Percentiles rank a stretch among this genome's conserved stretches.
Evolutionary conservation across 2,329 filamentous ascomycete genomes (phyloP).

Genomic region (Trichoderma gracile): DNA sequence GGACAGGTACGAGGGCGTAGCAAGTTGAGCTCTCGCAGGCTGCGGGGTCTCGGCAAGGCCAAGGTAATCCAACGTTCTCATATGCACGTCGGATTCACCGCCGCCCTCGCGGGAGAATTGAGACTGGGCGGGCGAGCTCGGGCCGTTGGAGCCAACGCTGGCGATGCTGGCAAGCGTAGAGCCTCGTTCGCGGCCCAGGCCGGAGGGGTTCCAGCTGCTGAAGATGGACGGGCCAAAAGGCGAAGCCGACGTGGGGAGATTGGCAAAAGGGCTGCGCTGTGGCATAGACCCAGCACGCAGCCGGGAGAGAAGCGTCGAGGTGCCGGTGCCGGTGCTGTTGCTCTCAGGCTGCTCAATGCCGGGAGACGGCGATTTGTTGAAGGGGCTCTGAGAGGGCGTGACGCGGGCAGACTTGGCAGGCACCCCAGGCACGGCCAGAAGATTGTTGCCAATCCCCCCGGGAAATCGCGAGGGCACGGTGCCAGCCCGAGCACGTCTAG

Average conservation of each 20-base stretch:
- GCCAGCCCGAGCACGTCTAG: constrained; percentile 82
- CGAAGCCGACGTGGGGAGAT: constrained; percentile 54
- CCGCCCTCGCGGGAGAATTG: constrained; percentile 82
- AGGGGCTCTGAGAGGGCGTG: constrained; percentile 84
- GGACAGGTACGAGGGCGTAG: constrained; percentile 73
- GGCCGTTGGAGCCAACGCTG: constrained; percentile 88
- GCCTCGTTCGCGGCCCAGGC: constrained; percentile 72
- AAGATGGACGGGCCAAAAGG: constrained; percentile 92
- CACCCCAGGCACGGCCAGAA: constrained; percentile 56
- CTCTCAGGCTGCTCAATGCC: constrained; percentile 50
- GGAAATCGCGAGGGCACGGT: constrained; percentile 95
- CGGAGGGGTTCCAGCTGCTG: constrained; percentile 74
- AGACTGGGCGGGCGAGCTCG: constrained; percentile 82
- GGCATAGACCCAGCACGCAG: constrained; percentile 93
- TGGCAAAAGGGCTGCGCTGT: constrained; percentile 72
- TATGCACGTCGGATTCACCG: constrained; percentile 81
- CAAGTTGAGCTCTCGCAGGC: constrained; percentile 70
- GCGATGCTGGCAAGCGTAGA: constrained; percentile 80
- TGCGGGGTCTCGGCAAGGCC: constrained; percentile 93
- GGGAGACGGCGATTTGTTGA: constrained; percentile 65
- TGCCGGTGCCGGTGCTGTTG: constrained; percentile 53
- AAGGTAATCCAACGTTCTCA: constrained; percentile 92
- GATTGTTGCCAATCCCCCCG: constrained; percentile 63
- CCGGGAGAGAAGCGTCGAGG: constrained; percentile 76
- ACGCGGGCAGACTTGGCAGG: constrained; percentile 79